phyloP scores from a whole-genome alignment of 371 early-diverging fungal species.

The Saksenaea oblongispora region DNA sequence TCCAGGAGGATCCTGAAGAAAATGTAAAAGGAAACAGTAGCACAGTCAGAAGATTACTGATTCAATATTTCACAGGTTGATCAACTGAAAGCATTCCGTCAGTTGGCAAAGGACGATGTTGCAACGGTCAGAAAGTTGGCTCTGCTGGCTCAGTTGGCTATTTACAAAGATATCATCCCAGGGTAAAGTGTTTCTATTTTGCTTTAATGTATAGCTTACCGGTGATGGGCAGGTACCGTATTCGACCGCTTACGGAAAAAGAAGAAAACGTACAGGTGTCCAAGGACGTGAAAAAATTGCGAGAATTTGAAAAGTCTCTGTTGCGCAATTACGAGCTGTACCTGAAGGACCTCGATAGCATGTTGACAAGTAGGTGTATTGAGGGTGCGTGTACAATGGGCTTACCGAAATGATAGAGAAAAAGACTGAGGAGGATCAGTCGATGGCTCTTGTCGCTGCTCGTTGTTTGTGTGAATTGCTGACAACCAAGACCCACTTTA shows the following conservation, averaged over 20 bases:
- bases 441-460: slow-evolving; percentile 59
- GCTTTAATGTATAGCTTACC: neutral
- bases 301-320: slow-evolving; percentile 84
- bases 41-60: neutral
- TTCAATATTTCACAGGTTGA: slow-evolving; percentile 37
- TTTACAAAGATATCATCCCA: slow-evolving; percentile 93
- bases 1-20: slow-evolving; percentile 83
- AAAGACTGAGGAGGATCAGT: slow-evolving; percentile 43
- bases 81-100: slow-evolving; percentile 63
- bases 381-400: no score
- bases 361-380: slow-evolving; percentile 41
- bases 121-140: slow-evolving; percentile 69
- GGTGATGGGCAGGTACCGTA: slow-evolving; percentile 65
- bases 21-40: slow-evolving; percentile 38
- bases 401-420: slow-evolving; percentile 15
- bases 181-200: slow-evolving; percentile 45
- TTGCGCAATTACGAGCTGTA: slow-evolving; percentile 82
- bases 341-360: slow-evolving; percentile 65
- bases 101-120: slow-evolving; percentile 58
- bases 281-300: slow-evolving; percentile 85
- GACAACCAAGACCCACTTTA: slow-evolving; percentile 85
- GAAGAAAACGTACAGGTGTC: slow-evolving; percentile 78
- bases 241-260: slow-evolving; percentile 81
- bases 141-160: slow-evolving; percentile 83
- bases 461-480: slow-evolving; percentile 79